Evolutionary conservation across 2,329 filamentous ascomycete species (phyloP).

Genomic region (Alternaria viburni): DNA sequence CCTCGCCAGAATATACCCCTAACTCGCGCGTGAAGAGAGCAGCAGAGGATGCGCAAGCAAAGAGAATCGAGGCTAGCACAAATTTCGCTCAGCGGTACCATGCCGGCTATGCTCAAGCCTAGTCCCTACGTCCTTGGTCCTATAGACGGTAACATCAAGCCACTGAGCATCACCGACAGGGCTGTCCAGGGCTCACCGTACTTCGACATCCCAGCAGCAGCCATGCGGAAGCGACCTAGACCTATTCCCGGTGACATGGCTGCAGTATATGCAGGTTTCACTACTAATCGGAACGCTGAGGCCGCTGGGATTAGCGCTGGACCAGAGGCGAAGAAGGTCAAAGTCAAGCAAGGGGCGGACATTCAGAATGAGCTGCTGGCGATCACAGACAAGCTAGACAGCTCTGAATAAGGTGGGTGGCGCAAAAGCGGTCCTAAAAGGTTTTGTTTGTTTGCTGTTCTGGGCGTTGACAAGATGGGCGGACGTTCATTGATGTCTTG

Average conservation of each 20-base stretch:
- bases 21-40: background rate
- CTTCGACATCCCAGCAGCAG: background rate
- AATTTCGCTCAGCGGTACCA: background rate
- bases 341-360: background rate
- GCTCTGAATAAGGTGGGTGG: background rate
- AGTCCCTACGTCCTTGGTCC: background rate
- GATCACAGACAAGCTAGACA: background rate
- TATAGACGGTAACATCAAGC: background rate
- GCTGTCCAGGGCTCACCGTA: background rate
- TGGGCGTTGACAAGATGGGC: background rate
- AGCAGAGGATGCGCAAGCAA: background rate
- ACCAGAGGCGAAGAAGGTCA: background rate
- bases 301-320: fast-evolving
- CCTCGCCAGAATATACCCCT: background rate
- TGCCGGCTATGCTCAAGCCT: background rate
- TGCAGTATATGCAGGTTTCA: background rate
- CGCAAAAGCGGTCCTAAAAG: background rate
- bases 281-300: background rate
- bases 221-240: background rate
- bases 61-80: background rate
- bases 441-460: background rate
- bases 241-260: background rate
- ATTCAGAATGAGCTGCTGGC: background rate
- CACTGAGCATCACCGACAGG: background rate
- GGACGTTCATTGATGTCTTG: background rate